Evolutionary conservation across 2,329 filamentous ascomycete species (phyloP).

Genomic region (Ascosphaera aggregata): DNA sequence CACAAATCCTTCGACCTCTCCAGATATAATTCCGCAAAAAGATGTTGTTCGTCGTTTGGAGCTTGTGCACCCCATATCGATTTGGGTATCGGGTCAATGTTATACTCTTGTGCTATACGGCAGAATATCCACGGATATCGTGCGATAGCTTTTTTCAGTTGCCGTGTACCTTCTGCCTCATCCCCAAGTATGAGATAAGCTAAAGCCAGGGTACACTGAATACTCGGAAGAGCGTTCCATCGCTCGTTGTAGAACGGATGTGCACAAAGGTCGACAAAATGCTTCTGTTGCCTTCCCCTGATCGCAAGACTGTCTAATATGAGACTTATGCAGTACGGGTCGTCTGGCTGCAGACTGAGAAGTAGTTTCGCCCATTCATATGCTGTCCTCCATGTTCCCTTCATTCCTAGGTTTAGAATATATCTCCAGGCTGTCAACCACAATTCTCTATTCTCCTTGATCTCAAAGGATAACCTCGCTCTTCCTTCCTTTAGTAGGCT

Average conservation of each 20-base stretch:
- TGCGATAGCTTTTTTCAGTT: constrained; percentile 44
- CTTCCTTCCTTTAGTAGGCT: constrained; percentile 52
- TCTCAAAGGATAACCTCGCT: constrained; percentile 55
- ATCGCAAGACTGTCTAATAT: constrained; percentile 67
- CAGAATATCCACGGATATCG: constrained; percentile 67
- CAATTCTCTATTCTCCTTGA: constrained; percentile 77
- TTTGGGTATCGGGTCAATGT: constrained; percentile 50
- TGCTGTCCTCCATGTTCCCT: constrained; percentile 83
- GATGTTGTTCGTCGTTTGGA: constrained; percentile 37
- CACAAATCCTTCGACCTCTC: constrained; percentile 59
- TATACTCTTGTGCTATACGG: constrained; percentile 55
- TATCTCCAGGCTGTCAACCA: constrained; percentile 83
- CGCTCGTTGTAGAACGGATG: constrained; percentile 25
- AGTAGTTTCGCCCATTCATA: constrained; percentile 85
- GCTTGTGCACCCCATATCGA: constrained; percentile 62
- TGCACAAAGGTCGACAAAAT: constrained; percentile 47
- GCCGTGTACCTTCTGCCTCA: constrained; percentile 36
- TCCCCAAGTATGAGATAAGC: constrained; percentile 53
- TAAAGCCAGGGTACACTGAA: constrained; percentile 52
- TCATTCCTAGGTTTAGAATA: constrained; percentile 60
- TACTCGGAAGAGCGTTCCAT: constrained; percentile 38
- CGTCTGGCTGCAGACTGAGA: constrained; percentile 47
- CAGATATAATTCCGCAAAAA: constrained; percentile 56
- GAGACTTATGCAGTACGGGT: constrained; percentile 65
- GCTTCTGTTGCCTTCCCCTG: constrained; percentile 52